These are phyloP conservation scores for Trametes polyzona DNA, from an alignment of 1,284 basidiomycete species.

Conservation along the genomic window DNA sequence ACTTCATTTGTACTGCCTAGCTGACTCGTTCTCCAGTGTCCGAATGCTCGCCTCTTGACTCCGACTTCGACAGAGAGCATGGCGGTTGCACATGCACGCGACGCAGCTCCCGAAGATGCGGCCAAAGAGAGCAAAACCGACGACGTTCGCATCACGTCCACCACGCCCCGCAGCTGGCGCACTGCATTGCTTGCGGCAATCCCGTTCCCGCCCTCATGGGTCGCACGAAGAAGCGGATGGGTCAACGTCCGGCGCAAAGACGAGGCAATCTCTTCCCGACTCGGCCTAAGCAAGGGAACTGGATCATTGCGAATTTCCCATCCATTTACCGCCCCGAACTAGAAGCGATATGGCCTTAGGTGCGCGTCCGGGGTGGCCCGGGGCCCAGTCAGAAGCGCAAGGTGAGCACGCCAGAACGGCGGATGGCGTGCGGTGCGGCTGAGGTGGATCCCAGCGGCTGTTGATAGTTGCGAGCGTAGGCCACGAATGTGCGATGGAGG, in stretches of 20 bases:
- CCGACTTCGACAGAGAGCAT: background rate
- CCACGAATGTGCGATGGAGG: background rate
- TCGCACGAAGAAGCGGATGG: constrained; percentile 6
- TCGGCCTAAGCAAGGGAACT: background rate
- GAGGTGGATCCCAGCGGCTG: background rate
- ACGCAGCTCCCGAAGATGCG: background rate
- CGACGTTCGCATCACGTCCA: background rate
- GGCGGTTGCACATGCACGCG: background rate
- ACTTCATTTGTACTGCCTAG: background rate
- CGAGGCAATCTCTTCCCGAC: background rate
- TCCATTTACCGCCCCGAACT: background rate
- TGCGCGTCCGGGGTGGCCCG: background rate
- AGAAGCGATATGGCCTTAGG: background rate
- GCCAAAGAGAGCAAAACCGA: background rate
- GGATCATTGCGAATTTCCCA: background rate
- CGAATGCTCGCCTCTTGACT: background rate
- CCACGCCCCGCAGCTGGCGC: background rate
- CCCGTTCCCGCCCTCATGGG: background rate
- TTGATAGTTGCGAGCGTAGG: background rate
- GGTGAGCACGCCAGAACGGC: background rate
- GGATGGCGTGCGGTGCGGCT: background rate
- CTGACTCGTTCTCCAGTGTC: background rate
- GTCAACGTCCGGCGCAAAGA: background rate
- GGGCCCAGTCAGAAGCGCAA: background rate
- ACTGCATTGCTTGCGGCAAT: constrained; percentile 4